These are phyloP conservation scores for Rosellinia necatrix DNA, from an alignment of 2,329 filamentous ascomycete species.

Conservation along the genomic window DNA sequence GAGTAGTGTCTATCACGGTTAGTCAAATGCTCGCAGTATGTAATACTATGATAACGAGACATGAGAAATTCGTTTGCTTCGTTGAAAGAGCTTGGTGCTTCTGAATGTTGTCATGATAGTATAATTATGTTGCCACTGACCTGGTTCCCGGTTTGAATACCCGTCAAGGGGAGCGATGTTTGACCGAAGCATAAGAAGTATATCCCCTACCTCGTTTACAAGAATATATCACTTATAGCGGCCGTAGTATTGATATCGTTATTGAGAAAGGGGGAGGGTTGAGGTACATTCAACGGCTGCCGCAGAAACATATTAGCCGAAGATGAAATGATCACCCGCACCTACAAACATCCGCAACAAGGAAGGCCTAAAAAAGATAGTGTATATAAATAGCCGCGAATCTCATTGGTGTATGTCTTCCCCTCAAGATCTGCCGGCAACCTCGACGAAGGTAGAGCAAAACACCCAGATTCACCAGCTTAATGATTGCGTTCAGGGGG, in stretches of 20 bases:
- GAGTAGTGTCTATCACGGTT: background rate
- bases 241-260: background rate
- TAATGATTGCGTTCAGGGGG: conserved; percentile 17
- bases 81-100: no score
- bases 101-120: background rate
- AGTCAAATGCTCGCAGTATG: no score
- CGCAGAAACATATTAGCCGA: conserved; percentile 28
- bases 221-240: background rate
- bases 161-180: no score
- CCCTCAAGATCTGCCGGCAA: conserved; percentile 21
- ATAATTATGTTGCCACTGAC: no score
- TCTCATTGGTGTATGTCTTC: conserved; percentile 14
- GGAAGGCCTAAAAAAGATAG: background rate
- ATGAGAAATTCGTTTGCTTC: no score
- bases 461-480: conserved; percentile 6
- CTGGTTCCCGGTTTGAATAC: no score
- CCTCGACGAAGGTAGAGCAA: background rate
- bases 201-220: background rate
- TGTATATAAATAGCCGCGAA: conserved; percentile 24
- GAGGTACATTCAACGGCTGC: conserved; percentile 9
- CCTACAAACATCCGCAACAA: conserved; percentile 2
- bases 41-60: background rate
- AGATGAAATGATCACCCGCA: conserved; percentile 14
- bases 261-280: background rate
- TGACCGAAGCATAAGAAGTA: no score